Conservation (phyloP, 805 yeast genomes). For the Ogataea degrootiae region DNA sequence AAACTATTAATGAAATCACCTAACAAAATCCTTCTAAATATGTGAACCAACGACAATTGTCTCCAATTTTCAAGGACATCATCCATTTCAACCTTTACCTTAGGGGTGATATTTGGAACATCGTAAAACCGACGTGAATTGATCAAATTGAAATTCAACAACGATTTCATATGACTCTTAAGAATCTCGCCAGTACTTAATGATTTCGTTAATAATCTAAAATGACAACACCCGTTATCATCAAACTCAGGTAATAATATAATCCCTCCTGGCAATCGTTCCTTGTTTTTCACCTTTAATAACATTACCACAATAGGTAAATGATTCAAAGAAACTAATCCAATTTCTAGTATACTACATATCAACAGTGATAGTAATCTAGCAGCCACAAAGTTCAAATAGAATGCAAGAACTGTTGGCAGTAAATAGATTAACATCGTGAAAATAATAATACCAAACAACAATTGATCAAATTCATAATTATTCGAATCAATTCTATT, state of each 20-base stretch:
- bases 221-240: constrained; percentile 5
- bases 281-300: constrained; percentile 73
- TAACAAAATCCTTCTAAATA: constrained; percentile 19
- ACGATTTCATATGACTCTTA: constrained; percentile 25
- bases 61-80: constrained; percentile 25
- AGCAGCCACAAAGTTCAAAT: constrained; percentile 61
- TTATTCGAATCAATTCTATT: constrained; percentile 80
- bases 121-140: constrained; percentile 16
- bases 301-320: constrained; percentile 82
- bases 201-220: constrained; percentile 24
- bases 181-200: constrained; percentile 24
- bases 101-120: not conserved
- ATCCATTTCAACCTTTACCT: not conserved
- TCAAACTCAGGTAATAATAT: constrained; percentile 24
- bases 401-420: constrained; percentile 87
- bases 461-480: constrained; percentile 79
- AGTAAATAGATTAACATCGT: constrained; percentile 71
- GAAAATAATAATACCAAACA: constrained; percentile 85
- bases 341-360: constrained; percentile 51
- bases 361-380: constrained; percentile 46
- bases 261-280: constrained; percentile 53
- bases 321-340: constrained; percentile 67
- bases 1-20: constrained; percentile 27
- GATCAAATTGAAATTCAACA: constrained; percentile 25
- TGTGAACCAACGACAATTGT: constrained; percentile 15